Base-by-base conservation (phyloP, 1,284 basidiomycete genomes). In the Microbotryomycetes sp. region DNA sequence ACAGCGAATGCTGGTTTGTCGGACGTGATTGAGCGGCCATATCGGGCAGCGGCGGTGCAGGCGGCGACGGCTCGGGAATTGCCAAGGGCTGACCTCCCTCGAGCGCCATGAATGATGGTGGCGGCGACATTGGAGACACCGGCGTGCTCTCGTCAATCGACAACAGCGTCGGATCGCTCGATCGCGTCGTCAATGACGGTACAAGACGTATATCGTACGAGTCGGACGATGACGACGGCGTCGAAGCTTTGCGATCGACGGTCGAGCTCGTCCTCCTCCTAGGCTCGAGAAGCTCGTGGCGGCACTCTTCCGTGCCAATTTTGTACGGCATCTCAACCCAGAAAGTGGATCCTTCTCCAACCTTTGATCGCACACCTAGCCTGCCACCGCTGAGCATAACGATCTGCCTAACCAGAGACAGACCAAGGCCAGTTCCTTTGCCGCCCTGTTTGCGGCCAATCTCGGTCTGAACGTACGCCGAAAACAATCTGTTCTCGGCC, bases 361-460 rank as follows among this genome's bases (percentile, higher is more conserved):
- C 64, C 55, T 76, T 69, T 16, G 72, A 74, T 30, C 77, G 74
- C 4, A 79, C 78, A 54, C 90, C 88, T 11, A 91, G 77, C 24
- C 88, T 81, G 5, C 90, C 91, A 9, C 86, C 85, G 57, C 82
- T 85, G 31, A 90, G 79, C 75, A 87, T 89, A 65, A 94, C 87
- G 60, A 94, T 92, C 72, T 90, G 88, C 45, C 89, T 81, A n/a
- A 92, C 89, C 23, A 93, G 81, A 2, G 89, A 89, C 23, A 93
- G 75, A 15, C 90, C 91, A n/a, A 72, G 59, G 1, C 57, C 55
- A 15, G 55, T 59, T 3, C 67, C 67, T 31, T 67, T 66, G 4
- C 62, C 64, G 76, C 81, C 87, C 78, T 93, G 91, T 69, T 85
- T 81, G 60, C 87, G 80, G 6, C 89, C 90, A 41, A 78, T 77